phyloP scores from a whole-genome alignment of 768 basidiomycete genomes.

The Saitozyma sp. region DNA sequence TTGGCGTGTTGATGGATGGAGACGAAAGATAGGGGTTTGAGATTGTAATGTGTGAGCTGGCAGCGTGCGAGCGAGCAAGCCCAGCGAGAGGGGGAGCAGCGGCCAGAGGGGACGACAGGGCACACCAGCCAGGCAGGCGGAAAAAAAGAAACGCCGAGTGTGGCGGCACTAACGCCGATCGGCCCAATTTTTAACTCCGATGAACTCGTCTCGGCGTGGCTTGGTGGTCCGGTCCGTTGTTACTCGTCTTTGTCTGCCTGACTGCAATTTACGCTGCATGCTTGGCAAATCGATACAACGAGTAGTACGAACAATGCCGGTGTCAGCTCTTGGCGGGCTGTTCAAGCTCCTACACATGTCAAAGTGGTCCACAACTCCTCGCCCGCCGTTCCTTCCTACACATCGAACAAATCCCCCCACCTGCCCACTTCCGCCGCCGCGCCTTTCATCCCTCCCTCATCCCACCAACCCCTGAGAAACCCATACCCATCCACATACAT shows the following conservation, averaged over 20 bases:
- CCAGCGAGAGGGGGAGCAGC: neutral
- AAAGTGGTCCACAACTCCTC: neutral
- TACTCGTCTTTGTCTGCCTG: too few relatives aligned
- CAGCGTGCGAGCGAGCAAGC: neutral
- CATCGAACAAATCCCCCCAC: conserved; percentile 38
- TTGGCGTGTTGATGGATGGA: conserved; percentile 1
- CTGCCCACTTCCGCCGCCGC: conserved; percentile 38
- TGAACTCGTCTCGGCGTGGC: too few relatives aligned
- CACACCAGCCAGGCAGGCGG: too few relatives aligned
- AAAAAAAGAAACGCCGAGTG: too few relatives aligned
- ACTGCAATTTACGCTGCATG: too few relatives aligned
- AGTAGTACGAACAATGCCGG: neutral
- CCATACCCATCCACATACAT: conserved; percentile 40
- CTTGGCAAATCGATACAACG: too few relatives aligned
- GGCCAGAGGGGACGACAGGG: neutral
- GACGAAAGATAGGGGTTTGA: neutral
- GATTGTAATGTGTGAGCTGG: neutral
- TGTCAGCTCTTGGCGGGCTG: neutral
- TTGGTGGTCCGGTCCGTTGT: too few relatives aligned
- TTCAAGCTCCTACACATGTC: neutral
- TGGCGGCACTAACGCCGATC: too few relatives aligned
- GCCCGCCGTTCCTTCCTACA: neutral
- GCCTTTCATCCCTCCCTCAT: conserved; percentile 35
- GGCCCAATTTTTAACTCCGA: too few relatives aligned
- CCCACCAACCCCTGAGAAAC: conserved; percentile 41